These are phyloP conservation scores for Chlorella sorokiniana DNA, from an alignment of 139 green algal species.

Conservation along the genomic window DNA sequence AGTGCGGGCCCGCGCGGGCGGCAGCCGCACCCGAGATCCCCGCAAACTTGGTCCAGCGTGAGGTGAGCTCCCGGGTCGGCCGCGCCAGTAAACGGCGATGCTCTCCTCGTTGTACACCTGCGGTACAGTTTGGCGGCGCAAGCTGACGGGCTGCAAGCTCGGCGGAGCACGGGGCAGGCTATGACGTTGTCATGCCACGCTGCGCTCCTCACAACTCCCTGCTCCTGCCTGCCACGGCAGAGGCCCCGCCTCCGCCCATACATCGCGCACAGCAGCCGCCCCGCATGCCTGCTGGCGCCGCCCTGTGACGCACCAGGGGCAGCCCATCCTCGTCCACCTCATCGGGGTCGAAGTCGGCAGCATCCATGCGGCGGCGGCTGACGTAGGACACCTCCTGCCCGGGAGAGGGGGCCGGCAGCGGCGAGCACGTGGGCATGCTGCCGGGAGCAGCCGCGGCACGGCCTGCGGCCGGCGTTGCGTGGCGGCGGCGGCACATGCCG, in stretches of 20 bases:
- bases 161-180: too few species aligned
- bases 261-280: too few species aligned
- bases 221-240: too few species aligned
- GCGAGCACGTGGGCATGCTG: background rate
- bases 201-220: too few species aligned
- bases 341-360: conserved; percentile 66
- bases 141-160: too few species aligned
- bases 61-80: conserved; percentile 67
- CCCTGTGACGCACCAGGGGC: conserved; percentile 9
- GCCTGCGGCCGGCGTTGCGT: background rate
- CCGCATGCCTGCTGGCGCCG: background rate
- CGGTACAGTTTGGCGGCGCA: background rate
- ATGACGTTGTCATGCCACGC: too few species aligned
- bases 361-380: conserved; percentile 65
- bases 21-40: conserved; percentile 47
- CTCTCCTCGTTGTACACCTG: conserved; percentile 77
- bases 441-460: background rate
- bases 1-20: too few species aligned
- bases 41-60: conserved; percentile 69
- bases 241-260: too few species aligned
- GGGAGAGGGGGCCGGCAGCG: background rate
- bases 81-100: conserved; percentile 76
- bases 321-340: conserved; percentile 66
- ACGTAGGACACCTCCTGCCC: conserved; percentile 69
- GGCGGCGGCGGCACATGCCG: background rate